Evolutionary conservation across 2,329 filamentous ascomycete species (phyloP).

Genomic region (Grosmannia serpens): DNA sequence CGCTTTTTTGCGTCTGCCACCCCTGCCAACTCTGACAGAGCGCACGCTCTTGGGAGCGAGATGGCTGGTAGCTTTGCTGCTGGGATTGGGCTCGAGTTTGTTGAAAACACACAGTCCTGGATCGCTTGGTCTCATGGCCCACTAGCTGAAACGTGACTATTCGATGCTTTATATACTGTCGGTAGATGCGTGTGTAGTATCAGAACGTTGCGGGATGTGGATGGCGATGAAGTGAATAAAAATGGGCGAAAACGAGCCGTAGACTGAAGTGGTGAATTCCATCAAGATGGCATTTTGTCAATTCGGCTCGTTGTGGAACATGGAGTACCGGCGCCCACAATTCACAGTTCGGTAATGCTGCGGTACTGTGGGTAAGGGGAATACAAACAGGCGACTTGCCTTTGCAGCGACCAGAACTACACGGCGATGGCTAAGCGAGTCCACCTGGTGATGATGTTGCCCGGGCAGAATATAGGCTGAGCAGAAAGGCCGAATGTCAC

Average conservation of each 20-base stretch:
- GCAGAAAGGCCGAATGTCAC: not conserved
- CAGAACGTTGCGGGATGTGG: not conserved
- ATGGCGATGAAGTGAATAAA: not conserved
- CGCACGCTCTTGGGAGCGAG: not conserved
- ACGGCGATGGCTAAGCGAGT: not conserved
- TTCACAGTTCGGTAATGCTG: not conserved
- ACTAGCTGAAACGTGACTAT: not conserved
- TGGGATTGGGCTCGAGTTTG: not conserved
- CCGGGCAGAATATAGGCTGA: not conserved
- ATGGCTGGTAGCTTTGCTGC: not conserved
- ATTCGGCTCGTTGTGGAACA: not conserved
- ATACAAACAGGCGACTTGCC: not conserved
- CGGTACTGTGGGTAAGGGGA: not conserved
- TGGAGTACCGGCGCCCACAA: not conserved
- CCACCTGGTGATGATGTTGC: not conserved
- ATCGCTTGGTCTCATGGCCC: not conserved
- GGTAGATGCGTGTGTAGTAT: not conserved
- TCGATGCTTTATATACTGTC: not conserved
- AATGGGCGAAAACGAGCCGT: not conserved
- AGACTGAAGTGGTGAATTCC: not conserved
- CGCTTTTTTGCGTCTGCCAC: not conserved
- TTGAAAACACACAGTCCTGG: not conserved
- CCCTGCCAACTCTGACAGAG: not conserved
- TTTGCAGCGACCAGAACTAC: not conserved
- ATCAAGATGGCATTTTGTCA: not conserved